Evolutionary conservation across 306 rosid species (phyloP).

Genomic region (Gastrolobium villosum): DNA sequence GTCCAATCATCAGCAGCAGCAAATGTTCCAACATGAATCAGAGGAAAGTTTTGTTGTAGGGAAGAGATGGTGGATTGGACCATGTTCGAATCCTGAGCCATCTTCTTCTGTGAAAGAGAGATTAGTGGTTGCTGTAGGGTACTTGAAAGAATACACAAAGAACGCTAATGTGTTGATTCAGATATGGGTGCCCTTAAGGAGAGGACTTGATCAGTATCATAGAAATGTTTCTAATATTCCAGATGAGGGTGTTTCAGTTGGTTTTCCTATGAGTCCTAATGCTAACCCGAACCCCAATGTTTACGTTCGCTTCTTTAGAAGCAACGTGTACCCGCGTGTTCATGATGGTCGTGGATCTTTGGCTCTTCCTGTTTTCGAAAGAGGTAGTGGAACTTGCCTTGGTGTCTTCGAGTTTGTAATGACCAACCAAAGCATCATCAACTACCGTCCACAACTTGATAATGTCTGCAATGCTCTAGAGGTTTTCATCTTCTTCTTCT

Average conservation of each 20-base stretch:
- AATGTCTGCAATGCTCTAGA: conserved; percentile 57
- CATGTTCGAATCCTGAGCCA: conserved; percentile 45
- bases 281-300: conserved; percentile 18
- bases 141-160: conserved; percentile 57
- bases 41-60: conserved; percentile 41
- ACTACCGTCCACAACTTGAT: conserved; percentile 54
- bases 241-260: not conserved
- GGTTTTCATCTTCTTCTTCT: conserved; percentile 47
- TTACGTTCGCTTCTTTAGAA: conserved; percentile 52
- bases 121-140: conserved; percentile 55
- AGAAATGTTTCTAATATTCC: conserved; percentile 29
- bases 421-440: conserved; percentile 45
- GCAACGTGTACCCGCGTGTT: conserved; percentile 55
- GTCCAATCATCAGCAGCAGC: too few relatives aligned
- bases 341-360: conserved; percentile 50
- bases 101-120: conserved; percentile 62
- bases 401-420: conserved; percentile 62
- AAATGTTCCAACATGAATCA: conserved; percentile 35
- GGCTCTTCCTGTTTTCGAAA: conserved; percentile 65
- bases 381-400: conserved; percentile 57
- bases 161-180: conserved; percentile 55
- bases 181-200: conserved; percentile 64
- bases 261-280: not conserved
- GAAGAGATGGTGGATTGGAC: conserved; percentile 66
- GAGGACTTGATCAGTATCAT: conserved; percentile 39